These are phyloP conservation scores for Podospora appendiculata DNA, from an alignment of 495 filamentous ascomycete species.

Conservation along the genomic window DNA sequence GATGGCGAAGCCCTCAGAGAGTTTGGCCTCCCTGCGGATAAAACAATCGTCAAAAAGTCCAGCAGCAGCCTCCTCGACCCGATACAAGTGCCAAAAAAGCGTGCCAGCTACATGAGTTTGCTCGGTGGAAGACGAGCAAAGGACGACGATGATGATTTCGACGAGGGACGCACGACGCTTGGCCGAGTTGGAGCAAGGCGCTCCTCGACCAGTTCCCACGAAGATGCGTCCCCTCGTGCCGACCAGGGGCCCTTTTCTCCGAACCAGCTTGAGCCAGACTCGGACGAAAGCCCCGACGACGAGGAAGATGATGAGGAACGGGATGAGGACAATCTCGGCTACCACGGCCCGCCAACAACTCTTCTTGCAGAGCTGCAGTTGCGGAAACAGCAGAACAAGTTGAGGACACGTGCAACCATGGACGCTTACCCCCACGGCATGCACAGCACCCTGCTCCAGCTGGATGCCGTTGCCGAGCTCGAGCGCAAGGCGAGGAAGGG, in stretches of 20 bases:
- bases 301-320: slow-evolving; percentile 25
- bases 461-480: slow-evolving; percentile 86
- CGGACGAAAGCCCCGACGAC: slow-evolving; percentile 18
- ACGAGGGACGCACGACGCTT: slow-evolving; percentile 8
- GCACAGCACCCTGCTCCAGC: slow-evolving; percentile 80
- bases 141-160: slow-evolving; percentile 8
- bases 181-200: slow-evolving; percentile 2
- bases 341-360: slow-evolving; percentile 71
- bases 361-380: slow-evolving; percentile 87
- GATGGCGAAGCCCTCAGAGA: too few species aligned
- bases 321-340: slow-evolving; percentile 35
- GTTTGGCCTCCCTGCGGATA: not conserved
- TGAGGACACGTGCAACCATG: slow-evolving; percentile 60
- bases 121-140: slow-evolving; percentile 7
- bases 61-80: slow-evolving; percentile 4
- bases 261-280: slow-evolving; percentile 13
- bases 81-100: slow-evolving; percentile 22
- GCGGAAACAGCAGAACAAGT: slow-evolving; percentile 75
- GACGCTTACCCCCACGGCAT: slow-evolving; percentile 66
- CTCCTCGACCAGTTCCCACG: not conserved
- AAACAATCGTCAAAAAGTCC: slow-evolving; percentile 11
- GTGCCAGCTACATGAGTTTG: slow-evolving; percentile 29
- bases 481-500: slow-evolving; percentile 66
- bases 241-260: slow-evolving; percentile 11
- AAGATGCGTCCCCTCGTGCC: not conserved